Conservation (phyloP, 495 filamentous ascomycete genomes). For the Geopyxis carbonaria region DNA sequence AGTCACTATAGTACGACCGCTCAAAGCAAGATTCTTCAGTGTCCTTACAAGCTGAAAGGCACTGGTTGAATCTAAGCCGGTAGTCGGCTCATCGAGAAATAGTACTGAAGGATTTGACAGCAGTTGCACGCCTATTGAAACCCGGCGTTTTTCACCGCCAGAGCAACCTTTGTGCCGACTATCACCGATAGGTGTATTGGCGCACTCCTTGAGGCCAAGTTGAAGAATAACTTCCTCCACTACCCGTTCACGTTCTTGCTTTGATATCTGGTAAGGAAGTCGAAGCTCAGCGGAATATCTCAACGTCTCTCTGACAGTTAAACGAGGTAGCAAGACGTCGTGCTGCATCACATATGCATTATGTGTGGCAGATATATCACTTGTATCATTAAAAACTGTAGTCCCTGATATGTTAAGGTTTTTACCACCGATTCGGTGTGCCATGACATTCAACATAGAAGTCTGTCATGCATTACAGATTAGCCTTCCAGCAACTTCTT, state of each 20-base stretch:
- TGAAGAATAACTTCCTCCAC: constrained; percentile 61
- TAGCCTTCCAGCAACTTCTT: background rate
- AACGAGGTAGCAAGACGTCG: constrained; percentile 48
- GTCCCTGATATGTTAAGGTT: constrained; percentile 36
- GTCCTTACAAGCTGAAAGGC: constrained; percentile 57
- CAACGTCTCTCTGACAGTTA: constrained; percentile 58
- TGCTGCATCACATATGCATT: constrained; percentile 66
- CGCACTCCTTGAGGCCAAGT: constrained; percentile 55
- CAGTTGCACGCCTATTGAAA: constrained; percentile 57
- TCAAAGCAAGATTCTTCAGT: constrained; percentile 44
- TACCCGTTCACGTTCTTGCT: constrained; percentile 38
- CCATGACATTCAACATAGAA: constrained; percentile 50
- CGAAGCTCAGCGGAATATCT: constrained; percentile 53
- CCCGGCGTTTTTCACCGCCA: constrained; percentile 57
- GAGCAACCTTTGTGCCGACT: constrained; percentile 53
- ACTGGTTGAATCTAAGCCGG: constrained; percentile 55
- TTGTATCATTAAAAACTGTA: constrained; percentile 39
- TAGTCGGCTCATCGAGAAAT: constrained; percentile 58
- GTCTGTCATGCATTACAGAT: constrained; percentile 32
- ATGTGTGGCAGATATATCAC: constrained; percentile 35
- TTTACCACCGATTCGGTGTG: constrained; percentile 42
- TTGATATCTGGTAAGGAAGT: constrained; percentile 41
- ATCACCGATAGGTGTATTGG: constrained; percentile 51
- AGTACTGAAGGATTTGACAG: constrained; percentile 57
- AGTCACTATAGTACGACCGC: constrained; percentile 51